Base-by-base conservation (phyloP, 1,284 basidiomycete species). In the Moesziomyces globuligerus region DNA sequence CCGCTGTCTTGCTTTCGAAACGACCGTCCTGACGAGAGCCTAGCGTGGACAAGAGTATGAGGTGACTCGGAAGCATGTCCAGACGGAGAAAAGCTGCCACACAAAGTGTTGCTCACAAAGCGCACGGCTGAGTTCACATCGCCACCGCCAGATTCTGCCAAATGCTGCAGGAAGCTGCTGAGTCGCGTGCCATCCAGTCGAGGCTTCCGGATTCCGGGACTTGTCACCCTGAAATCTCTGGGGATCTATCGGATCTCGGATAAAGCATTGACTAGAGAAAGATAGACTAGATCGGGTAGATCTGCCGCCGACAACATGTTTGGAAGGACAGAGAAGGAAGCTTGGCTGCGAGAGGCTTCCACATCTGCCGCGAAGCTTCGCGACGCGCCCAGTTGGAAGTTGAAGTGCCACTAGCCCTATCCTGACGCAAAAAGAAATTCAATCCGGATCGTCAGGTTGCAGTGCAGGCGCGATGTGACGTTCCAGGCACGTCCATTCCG, bases 241-340 rank as follows among this genome's bases (percentile, higher is more conserved):
- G 17, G 13, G 32, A 17, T 34, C 32, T 34, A 13, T 3, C 32
- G 7, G 32, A 34, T 34, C 32, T 11, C 6, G 15, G 32, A 5
- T 1, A 7, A 17, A 6, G 3, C 10, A 4, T 34, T 17, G 32
- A 34, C 15, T 4, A 1, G 13, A 3, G n/a, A n/a, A n/a, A n/a
- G n/a, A n/a, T n/a, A n/a, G 11, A 15, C 15, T 5, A n/a, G 5
- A 34, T 34, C 32, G 32, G 32, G 32, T 6, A 4, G 32, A 34
- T 34, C 3, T 7, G 15, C 7, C 32, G 5, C 17, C 17, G 15
- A 17, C 32, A 43, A 43, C 39, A 13, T 15, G 26, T 43, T 50
- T 64, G 42, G 56, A 66, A 59, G 40, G 26, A 17, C 8, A n/a
- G 32, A 55, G 56, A 59, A 66, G 51, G 32, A 21, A 48, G 50